A percentile compares a stretch with the other conserved stretches of the same genome.
Conservation (phyloP, 2,329 filamentous ascomycete species). For the Teratosphaeria viscida region DNA sequence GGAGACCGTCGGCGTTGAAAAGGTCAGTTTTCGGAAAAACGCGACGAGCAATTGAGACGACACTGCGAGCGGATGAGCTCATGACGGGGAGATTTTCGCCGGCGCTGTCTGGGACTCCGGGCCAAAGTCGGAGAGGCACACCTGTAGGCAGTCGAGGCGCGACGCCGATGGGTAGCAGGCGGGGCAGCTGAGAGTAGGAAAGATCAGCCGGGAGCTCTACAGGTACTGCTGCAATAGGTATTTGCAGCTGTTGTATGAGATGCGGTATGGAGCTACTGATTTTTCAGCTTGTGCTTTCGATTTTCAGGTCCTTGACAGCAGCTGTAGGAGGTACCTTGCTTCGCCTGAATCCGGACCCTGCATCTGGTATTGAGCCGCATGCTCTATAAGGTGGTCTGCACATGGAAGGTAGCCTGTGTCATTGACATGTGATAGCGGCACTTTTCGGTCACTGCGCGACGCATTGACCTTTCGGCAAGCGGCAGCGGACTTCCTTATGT, state of each 20-base stretch:
- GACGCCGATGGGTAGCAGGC: neutral
- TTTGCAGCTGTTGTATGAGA: neutral
- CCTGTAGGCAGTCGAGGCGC: neutral
- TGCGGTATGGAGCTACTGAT: neutral
- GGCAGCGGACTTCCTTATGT: neutral
- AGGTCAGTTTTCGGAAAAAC: slow-evolving; percentile 46
- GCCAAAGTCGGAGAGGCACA: neutral
- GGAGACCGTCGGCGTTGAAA: slow-evolving; percentile 46
- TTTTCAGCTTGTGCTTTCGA: neutral
- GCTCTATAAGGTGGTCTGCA: neutral
- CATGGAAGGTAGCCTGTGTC: neutral
- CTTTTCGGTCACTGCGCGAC: neutral
- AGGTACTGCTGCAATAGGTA: neutral
- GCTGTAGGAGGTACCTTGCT: neutral
- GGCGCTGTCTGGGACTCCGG: neutral
- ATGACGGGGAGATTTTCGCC: neutral
- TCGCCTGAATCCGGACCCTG: neutral
- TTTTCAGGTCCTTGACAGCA: neutral
- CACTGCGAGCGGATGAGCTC: neutral
- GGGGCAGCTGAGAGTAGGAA: neutral
- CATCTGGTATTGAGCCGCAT: neutral
- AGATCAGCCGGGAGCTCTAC: neutral
- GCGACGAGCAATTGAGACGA: slow-evolving; percentile 22
- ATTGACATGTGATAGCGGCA: neutral
- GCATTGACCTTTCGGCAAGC: neutral